Base-by-base conservation (phyloP, 2,329 filamentous ascomycete genomes). In the Talaromyces piceae region DNA sequence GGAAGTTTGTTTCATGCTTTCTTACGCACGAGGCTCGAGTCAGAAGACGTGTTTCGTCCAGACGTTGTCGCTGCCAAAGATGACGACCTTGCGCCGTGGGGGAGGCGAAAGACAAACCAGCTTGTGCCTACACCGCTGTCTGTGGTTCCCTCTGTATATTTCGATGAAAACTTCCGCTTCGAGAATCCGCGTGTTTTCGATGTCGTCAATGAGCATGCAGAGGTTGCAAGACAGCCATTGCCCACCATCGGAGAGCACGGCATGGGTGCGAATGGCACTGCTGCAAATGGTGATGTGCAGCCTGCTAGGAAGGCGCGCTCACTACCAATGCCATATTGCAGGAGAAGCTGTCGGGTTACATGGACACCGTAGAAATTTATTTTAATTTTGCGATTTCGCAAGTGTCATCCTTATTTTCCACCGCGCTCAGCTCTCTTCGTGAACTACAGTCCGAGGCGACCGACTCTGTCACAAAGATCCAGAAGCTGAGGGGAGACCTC, bases 301-400 rank as follows among this genome's bases (percentile, higher is more conserved):
- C 26, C 72, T 12, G 75, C 75, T 6, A 81, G 91, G 54, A 97
- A 95, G 66, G 87, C 88, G 1, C n/a, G n/a, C 75, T 98, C 27
- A 91, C 91, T 7, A 96, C 91, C 0, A 97, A 98, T 69, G 93
- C 93, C 0, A 98, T 98, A 52, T 69, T 98, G 37, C 93, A 98
- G 66, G 93, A 98, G 70, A 98, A 98, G 69, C 76, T 98, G 13
- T 97, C 91, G 0, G 98, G 93, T 93, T 98, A 98, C 67, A 95
- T 98, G 90, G 93, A 98, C 66, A 98, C 93, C 0, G 90, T 98
- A 23, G 93, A 98, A 66, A 88, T 97, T 50, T 93, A 98, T 66
- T 75, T 98, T 8, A 96, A 98, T 59, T 89, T 88, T 33, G 95
- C 90, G 0, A 98, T 98, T 56, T 96, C 91, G 3, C 90, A 88